Evolutionary conservation across 1,139 yeast species (phyloP).

Genomic region (Suhomyces anneliseae): DNA sequence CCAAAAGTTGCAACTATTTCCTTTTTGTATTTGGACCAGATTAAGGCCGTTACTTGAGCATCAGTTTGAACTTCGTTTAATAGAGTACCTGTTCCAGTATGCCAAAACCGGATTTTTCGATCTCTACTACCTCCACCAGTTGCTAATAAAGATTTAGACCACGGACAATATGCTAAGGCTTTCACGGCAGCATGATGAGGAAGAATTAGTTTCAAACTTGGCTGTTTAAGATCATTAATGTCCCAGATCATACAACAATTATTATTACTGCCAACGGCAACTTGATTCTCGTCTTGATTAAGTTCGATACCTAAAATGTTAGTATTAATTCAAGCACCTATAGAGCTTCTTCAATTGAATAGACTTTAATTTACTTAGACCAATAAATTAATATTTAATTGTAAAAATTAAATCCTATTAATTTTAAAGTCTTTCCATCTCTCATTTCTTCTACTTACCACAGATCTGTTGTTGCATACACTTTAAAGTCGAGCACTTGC

Average conservation of each 20-base stretch:
- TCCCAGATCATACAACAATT: conserved; percentile 72
- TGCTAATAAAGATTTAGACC: conserved; percentile 41
- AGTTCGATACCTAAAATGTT: conserved; percentile 50
- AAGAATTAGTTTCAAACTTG: conserved; percentile 46
- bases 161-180: conserved; percentile 48
- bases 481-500: conserved; percentile 29
- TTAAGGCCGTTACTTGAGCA: conserved; percentile 75
- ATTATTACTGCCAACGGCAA: conserved; percentile 76
- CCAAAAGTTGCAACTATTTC: conserved; percentile 83
- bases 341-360: too few relatives aligned
- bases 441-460: conserved; percentile 38
- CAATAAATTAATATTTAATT: not conserved
- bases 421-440: not conserved
- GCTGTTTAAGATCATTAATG: conserved; percentile 38
- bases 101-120: conserved; percentile 72
- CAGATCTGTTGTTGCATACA: conserved; percentile 70
- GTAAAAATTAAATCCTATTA: too few relatives aligned
- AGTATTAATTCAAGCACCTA: conserved; percentile 3
- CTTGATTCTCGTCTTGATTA: conserved; percentile 44
- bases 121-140: conserved; percentile 49
- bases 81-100: conserved; percentile 71
- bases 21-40: conserved; percentile 66
- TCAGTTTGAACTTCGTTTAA: conserved; percentile 54
- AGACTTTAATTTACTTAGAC: too few relatives aligned
- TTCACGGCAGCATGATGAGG: conserved; percentile 47